Base-by-base conservation (phyloP, 2,329 filamentous ascomycete genomes). In the Aspergillus candidus region DNA sequence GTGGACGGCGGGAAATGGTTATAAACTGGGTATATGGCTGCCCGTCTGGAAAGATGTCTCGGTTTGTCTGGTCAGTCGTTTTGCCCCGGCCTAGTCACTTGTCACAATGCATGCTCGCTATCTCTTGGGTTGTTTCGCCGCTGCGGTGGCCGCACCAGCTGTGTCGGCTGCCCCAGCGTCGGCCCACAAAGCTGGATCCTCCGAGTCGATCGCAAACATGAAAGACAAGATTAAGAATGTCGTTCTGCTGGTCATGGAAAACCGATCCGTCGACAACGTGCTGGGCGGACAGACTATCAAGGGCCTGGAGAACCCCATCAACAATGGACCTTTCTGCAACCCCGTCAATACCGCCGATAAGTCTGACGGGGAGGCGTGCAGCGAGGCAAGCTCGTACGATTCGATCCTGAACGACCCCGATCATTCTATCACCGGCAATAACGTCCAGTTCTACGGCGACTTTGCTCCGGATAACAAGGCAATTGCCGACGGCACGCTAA, bases 251-350 rank as follows among this genome's bases (percentile, higher is more conserved):
- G 53, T 62, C 32, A 65, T 71, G 62, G 70, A 72, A 52, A 72
- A 72, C 53, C 69, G 69, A 41, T 72, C 70, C 0, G 54, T 72
- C 17, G 70, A 72, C 52, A 72, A 71, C 53, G 47, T 72, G 6
- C 55, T 72, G 4, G 70, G 70, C 43, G 70, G 68, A 7, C 65
- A 70, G 56, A 67, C 51, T 11, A 49, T 60, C 12, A 45, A 54
- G 11, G 68, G 68, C 18, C 50, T 72, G 2, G 66, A 71, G 34
- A 72, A 72, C 51, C 65, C 67, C 6, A 60, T 68, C 51, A 65
- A 70, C 48, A 69, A 61, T 35, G 68, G 68, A 0, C 67, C 67
- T 4, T 71, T 55, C 56, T 71, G 69, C 60, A 71, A 71, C 48
- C 67, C 66, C 3, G 57, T 58, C 40, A 67, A 71, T 50, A 42